Percentiles rank a stretch among this genome's conserved stretches.
Conservation (phyloP, 139 green algal genomes). For the Zygnema cylindricum region DNA sequence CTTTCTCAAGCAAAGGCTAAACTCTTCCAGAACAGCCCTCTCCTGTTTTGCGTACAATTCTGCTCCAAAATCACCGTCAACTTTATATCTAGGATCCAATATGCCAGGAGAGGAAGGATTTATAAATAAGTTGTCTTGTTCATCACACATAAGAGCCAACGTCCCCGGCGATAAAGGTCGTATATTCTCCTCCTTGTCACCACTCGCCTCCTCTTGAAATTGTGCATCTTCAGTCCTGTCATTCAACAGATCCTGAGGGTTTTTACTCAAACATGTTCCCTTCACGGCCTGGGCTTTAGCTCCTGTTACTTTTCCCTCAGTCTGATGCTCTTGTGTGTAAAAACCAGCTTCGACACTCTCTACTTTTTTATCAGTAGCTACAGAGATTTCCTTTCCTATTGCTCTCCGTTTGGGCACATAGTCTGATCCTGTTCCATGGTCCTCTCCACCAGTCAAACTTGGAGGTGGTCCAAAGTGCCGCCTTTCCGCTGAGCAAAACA, state of each 20-base stretch:
- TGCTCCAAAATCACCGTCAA: constrained; percentile 19
- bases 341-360: no score
- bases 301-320: no score
- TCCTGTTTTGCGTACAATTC: constrained; percentile 56
- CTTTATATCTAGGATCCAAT: neutral
- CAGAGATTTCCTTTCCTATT: no score
- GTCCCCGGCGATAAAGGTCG: constrained; percentile 29
- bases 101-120: neutral
- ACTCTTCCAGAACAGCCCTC: constrained; percentile 49
- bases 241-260: neutral
- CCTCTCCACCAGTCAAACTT: no score
- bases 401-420: no score
- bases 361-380: no score
- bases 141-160: constrained; percentile 49
- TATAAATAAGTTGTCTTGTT: neutral
- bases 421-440: no score
- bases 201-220: neutral
- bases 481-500: no score
- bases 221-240: neutral
- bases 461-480: no score
- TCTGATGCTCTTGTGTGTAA: no score
- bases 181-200: neutral
- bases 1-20: constrained; percentile 38
- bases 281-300: no score
- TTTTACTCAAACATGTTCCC: neutral